phyloP scores from a whole-genome alignment of 148 eudicot genomes.

The Fallopia convolvulus region DNA sequence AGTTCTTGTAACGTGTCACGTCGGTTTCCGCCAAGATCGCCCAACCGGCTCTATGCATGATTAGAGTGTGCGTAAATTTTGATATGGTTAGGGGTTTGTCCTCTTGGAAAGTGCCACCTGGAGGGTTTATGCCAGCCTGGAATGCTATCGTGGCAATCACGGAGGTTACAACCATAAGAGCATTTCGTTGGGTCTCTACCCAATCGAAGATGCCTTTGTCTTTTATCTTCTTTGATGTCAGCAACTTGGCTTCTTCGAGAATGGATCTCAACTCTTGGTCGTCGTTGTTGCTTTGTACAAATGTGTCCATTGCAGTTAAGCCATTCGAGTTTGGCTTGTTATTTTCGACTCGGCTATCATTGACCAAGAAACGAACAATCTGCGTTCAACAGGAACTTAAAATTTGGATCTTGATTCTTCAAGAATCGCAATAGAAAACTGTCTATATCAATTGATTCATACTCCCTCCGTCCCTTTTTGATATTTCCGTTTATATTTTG shows the following conservation, averaged over 20 bases:
- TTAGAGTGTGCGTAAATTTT: neutral
- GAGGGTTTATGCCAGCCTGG: slow-evolving; percentile 22
- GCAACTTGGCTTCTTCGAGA: neutral
- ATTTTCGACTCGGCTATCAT: neutral
- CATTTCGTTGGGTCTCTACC: slow-evolving; percentile 6
- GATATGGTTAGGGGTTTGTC: neutral
- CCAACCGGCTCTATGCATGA: neutral
- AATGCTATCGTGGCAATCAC: slow-evolving; percentile 17
- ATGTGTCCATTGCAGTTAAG: too few relatives aligned
- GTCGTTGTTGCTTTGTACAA: neutral
- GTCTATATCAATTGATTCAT: too few relatives aligned
- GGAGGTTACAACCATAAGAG: slow-evolving; percentile 13
- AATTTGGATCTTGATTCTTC: too few relatives aligned
- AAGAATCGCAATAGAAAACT: too few relatives aligned
- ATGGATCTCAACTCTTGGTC: neutral
- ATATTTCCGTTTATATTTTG: too few relatives aligned
- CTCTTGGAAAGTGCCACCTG: slow-evolving; percentile 26
- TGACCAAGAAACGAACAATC: slow-evolving; percentile 9
- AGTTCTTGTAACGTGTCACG: neutral
- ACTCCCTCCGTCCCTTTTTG: too few relatives aligned
- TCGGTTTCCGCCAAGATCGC: neutral
- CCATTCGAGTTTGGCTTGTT: neutral
- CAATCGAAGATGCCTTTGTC: slow-evolving; percentile 8
- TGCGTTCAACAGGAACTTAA: neutral
- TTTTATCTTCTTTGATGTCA: neutral